phyloP scores from a whole-genome alignment of 2,329 filamentous ascomycete species.

The Aspergillus niger region DNA sequence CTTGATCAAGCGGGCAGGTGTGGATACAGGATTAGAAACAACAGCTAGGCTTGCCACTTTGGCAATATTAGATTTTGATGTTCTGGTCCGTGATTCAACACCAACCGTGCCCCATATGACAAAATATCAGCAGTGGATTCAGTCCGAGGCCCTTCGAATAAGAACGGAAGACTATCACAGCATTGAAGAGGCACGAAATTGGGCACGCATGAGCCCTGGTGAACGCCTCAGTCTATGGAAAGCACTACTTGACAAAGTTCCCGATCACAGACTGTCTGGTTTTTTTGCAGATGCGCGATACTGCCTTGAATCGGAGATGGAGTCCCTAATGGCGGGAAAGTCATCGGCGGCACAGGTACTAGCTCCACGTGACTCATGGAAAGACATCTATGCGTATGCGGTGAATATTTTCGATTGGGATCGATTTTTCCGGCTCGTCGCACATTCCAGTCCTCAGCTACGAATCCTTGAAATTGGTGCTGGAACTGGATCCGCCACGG shows the following conservation, averaged over 20 bases:
- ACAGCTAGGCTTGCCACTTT: not conserved
- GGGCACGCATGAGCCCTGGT: not conserved
- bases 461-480: conserved; percentile 32
- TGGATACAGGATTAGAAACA: not conserved
- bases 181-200: not conserved
- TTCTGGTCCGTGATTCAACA: not conserved
- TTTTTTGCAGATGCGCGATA: not conserved
- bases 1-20: not conserved
- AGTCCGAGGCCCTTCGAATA: not conserved
- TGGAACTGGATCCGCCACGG: conserved; percentile 31
- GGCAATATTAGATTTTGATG: not conserved
- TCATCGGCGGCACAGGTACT: not conserved
- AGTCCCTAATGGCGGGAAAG: not conserved
- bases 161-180: not conserved
- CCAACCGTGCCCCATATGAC: not conserved
- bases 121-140: conserved; percentile 1
- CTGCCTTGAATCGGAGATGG: not conserved
- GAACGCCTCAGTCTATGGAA: not conserved
- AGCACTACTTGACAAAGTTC: not conserved
- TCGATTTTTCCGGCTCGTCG: conserved; percentile 17
- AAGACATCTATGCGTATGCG: not conserved
- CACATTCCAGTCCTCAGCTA: conserved; percentile 28
- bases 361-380: not conserved
- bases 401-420: not conserved
- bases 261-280: not conserved